Evolutionary conservation across 345 rosid species (phyloP), one percentile per base, ranked within the genome.

Genomic region (Heritiera littoralis): DNA sequence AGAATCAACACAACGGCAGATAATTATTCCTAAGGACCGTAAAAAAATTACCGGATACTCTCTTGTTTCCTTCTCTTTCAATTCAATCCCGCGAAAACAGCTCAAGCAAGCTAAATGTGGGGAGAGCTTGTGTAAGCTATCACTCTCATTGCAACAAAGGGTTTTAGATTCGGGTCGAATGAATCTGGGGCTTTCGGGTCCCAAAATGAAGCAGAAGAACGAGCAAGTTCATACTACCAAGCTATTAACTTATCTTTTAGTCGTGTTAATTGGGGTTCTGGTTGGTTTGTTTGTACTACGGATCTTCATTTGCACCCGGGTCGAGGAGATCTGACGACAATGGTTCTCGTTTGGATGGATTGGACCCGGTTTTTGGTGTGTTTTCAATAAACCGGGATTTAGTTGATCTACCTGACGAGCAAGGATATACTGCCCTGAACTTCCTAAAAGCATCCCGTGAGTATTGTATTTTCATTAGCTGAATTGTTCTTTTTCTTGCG

Each of bases 291-390:
- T 77, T 95, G 81, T 95, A 91, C 81, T 92, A 86, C n/a, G 94
- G 93, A 49, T 92, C 98, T 5, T 82, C 88, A 13, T 85, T 93
- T 61, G 94, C 95, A 60, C 98, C 94, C 68, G 92, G 90, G 6
- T 80, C 87, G 38, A 83, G 92, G 67, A 86, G 88, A 80, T 89
- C 89, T 75, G 95, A 88, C 35, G 85, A 80, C 1, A 84, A 75
- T 12, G 81, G 73, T 14, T 79, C 59, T 54, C 86, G 81, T 65
- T 61, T 70, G 81, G 89, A 83, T 60, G 86, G 88, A 35, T 78
- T 86, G 75, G 90, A 84, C 86, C 89, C 84, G 5, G 84, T 81
- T 76, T 61, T 77, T 6, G 81, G 84, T 41, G 81, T 84, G 49
- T 79, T 77, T 78, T 23, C 55, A 7, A 55, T 79, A 66, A 65